Percentiles rank a stretch among this genome's conserved stretches.
Evolutionary conservation across 2,329 filamentous ascomycete species (phyloP).

Genomic region (Botrytis deweyae): DNA sequence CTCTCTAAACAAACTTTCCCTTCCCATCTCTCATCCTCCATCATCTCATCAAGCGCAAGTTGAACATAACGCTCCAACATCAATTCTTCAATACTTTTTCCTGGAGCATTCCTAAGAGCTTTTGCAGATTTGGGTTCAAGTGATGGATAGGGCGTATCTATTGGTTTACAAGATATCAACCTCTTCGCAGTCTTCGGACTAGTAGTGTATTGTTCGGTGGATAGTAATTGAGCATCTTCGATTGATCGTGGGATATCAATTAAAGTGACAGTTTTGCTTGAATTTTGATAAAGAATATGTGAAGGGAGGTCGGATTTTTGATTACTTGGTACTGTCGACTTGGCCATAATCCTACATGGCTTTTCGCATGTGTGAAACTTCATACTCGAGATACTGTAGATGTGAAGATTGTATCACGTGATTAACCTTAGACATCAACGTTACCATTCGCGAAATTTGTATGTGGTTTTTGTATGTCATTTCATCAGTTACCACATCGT

Average conservation of each 20-base stretch:
- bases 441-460: not conserved
- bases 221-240: slow-evolving; percentile 56
- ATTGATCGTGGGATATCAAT: slow-evolving; percentile 70
- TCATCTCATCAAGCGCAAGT: slow-evolving; percentile 33
- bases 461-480: not conserved
- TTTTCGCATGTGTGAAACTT: not conserved
- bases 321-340: not conserved
- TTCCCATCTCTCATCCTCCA: slow-evolving; percentile 35
- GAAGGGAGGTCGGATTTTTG: not conserved
- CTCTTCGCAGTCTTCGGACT: slow-evolving; percentile 5
- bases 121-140: slow-evolving; percentile 54
- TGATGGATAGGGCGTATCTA: slow-evolving; percentile 46
- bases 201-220: slow-evolving; percentile 25
- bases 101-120: slow-evolving; percentile 30
- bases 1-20: slow-evolving; percentile 34
- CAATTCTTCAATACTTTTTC: slow-evolving; percentile 31
- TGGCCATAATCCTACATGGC: not conserved
- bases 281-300: slow-evolving; percentile 13
- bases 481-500: not conserved
- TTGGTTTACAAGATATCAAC: slow-evolving; percentile 44
- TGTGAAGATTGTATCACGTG: not conserved
- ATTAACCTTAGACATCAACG: not conserved
- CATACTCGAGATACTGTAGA: not conserved
- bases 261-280: not conserved
- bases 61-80: slow-evolving; percentile 35